These are phyloP conservation scores for Iris macrosiphon DNA, from an alignment of 106 monocot genomes.

Conservation along the genomic window DNA sequence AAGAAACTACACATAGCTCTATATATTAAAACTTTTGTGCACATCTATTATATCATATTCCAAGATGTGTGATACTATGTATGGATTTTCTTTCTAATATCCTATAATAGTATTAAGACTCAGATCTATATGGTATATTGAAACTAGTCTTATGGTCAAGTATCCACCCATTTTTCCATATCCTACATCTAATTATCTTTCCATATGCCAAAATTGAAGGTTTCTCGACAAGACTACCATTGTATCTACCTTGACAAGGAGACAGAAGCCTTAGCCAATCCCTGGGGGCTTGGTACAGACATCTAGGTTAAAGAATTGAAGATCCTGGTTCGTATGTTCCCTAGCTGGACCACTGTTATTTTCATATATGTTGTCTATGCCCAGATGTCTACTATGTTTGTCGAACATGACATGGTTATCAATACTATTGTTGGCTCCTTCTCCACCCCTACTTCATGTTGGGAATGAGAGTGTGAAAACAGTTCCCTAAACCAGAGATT, in stretches of 20 bases:
- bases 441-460: constrained; percentile 49
- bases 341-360: constrained; percentile 50
- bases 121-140: too few relatives aligned
- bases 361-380: constrained; percentile 44
- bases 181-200: neutral
- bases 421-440: constrained; percentile 34
- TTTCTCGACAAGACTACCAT: constrained; percentile 64
- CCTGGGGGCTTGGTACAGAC: constrained; percentile 57
- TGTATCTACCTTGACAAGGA: constrained; percentile 17
- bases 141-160: too few relatives aligned
- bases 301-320: constrained; percentile 73
- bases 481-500: too few relatives aligned
- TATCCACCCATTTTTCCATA: too few relatives aligned
- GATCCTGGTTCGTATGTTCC: constrained; percentile 58
- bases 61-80: too few relatives aligned
- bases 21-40: too few relatives aligned
- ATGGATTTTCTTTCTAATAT: too few relatives aligned
- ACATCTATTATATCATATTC: too few relatives aligned
- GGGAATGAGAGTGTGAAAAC: too few relatives aligned
- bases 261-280: constrained; percentile 19
- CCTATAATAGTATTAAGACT: too few relatives aligned
- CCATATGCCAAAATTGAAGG: constrained; percentile 7
- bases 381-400: constrained; percentile 53
- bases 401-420: constrained; percentile 68
- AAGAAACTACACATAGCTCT: too few relatives aligned